Evolutionary conservation across 805 yeast species (phyloP).

Genomic region (Brettanomyces naardenensis): DNA sequence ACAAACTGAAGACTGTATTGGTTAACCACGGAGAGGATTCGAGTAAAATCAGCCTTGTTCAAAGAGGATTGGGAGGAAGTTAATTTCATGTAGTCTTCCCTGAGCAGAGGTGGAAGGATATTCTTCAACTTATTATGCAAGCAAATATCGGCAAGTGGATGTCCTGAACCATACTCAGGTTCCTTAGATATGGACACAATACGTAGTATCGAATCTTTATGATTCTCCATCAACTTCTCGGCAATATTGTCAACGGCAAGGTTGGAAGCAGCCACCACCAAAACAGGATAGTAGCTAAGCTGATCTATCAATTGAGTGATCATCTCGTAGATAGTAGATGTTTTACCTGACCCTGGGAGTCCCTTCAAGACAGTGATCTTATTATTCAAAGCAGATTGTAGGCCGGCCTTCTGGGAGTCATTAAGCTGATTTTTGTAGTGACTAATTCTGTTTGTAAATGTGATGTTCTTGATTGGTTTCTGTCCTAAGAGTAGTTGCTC

Average conservation of each 20-base stretch:
- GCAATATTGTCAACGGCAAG: slow-evolving; percentile 74
- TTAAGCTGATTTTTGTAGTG: slow-evolving; percentile 49
- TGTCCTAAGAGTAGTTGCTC: slow-evolving; percentile 27
- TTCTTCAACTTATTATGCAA: slow-evolving; percentile 52
- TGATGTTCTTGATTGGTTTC: slow-evolving; percentile 28
- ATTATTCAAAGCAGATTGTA: slow-evolving; percentile 61
- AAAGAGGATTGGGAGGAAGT: slow-evolving; percentile 31
- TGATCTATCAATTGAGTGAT: slow-evolving; percentile 64
- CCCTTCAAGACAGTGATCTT: slow-evolving; percentile 55
- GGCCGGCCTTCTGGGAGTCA: slow-evolving; percentile 67
- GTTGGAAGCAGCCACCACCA: slow-evolving; percentile 71
- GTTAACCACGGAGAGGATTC: slow-evolving; percentile 19
- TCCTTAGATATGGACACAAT: slow-evolving; percentile 56
- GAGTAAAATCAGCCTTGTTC: slow-evolving; percentile 4
- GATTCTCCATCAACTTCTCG: slow-evolving; percentile 48
- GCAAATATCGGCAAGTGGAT: slow-evolving; percentile 51
- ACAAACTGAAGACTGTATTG: slow-evolving; percentile 41
- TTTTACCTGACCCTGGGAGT: slow-evolving; percentile 79
- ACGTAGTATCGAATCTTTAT: slow-evolving; percentile 45
- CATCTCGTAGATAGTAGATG: slow-evolving; percentile 77
- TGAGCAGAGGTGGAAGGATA: slow-evolving; percentile 37
- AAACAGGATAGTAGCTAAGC: slow-evolving; percentile 50
- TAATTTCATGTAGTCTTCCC: slow-evolving; percentile 36
- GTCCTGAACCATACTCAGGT: slow-evolving; percentile 46
- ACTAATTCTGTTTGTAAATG: slow-evolving; percentile 47